Evolutionary conservation across 805 yeast species (phyloP).

Genomic region (Blastobotrys americana): DNA sequence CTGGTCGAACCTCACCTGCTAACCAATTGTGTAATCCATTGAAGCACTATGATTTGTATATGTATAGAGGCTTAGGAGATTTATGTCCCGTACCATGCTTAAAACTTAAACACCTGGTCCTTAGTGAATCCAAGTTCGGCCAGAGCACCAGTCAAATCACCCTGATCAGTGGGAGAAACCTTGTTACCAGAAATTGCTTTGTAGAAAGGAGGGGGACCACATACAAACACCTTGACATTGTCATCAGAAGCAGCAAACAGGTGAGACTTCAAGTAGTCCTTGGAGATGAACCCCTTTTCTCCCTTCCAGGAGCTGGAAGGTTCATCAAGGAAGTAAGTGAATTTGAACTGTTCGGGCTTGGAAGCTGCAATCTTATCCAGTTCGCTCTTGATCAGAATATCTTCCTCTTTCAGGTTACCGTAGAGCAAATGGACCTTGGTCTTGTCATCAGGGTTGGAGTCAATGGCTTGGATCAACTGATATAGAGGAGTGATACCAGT

Average conservation of each 20-base stretch:
- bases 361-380: slow-evolving; percentile 60
- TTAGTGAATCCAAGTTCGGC: slow-evolving; percentile 82
- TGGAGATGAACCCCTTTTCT: slow-evolving; percentile 65
- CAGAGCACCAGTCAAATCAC: slow-evolving; percentile 83
- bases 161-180: slow-evolving; percentile 84
- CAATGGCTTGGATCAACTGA: slow-evolving; percentile 73
- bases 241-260: slow-evolving; percentile 59
- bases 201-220: slow-evolving; percentile 95
- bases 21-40: too few species aligned
- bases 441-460: slow-evolving; percentile 75
- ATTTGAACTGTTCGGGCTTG: slow-evolving; percentile 70
- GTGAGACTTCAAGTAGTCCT: slow-evolving; percentile 57
- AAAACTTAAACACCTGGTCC: slow-evolving; percentile 86
- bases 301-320: slow-evolving; percentile 45
- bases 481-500: slow-evolving; percentile 93
- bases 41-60: too few species aligned
- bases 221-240: slow-evolving; percentile 70
- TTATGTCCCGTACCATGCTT: too few species aligned
- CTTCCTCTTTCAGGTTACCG: slow-evolving; percentile 72
- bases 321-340: slow-evolving; percentile 75
- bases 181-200: slow-evolving; percentile 81
- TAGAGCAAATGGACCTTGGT: slow-evolving; percentile 79
- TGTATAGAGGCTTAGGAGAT: too few species aligned
- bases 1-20: too few species aligned
- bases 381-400: slow-evolving; percentile 72